phyloP scores from a whole-genome alignment of 2,329 filamentous ascomycete species.

The Ceratocystis albifundus region DNA sequence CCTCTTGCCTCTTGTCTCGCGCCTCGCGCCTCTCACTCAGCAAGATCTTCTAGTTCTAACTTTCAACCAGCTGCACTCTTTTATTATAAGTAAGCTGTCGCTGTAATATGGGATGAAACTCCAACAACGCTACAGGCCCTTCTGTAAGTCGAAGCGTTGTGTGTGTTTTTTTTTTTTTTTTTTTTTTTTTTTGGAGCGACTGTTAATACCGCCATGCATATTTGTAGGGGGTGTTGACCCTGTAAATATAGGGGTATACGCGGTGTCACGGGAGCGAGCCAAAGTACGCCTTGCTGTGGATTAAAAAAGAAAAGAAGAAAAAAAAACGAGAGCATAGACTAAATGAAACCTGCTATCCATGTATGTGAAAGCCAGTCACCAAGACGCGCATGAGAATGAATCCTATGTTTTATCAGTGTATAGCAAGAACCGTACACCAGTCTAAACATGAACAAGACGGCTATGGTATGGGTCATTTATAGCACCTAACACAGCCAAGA shows the following conservation, averaged over 20 bases:
- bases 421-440: not conserved
- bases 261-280: slow-evolving; percentile 11
- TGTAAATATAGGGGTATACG: not conserved
- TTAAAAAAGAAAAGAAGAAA: not conserved
- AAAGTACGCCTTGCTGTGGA: slow-evolving; percentile 20
- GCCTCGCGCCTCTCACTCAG: not conserved
- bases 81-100: not conserved
- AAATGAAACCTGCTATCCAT: not conserved
- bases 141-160: not conserved
- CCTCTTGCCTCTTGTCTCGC: not conserved
- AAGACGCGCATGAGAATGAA: not conserved
- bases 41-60: not conserved
- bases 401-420: not conserved
- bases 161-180: too few species aligned
- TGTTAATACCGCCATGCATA: too few species aligned
- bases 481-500: not conserved
- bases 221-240: not conserved
- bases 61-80: not conserved
- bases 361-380: not conserved
- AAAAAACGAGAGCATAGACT: not conserved
- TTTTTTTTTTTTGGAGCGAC: too few species aligned
- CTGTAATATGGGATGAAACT: slow-evolving; percentile 3
- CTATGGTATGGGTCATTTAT: not conserved
- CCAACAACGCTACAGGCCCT: not conserved
- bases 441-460: not conserved